Conservation (phyloP, 2,329 filamentous ascomycete species). For the Ophiostoma perfectum region DNA sequence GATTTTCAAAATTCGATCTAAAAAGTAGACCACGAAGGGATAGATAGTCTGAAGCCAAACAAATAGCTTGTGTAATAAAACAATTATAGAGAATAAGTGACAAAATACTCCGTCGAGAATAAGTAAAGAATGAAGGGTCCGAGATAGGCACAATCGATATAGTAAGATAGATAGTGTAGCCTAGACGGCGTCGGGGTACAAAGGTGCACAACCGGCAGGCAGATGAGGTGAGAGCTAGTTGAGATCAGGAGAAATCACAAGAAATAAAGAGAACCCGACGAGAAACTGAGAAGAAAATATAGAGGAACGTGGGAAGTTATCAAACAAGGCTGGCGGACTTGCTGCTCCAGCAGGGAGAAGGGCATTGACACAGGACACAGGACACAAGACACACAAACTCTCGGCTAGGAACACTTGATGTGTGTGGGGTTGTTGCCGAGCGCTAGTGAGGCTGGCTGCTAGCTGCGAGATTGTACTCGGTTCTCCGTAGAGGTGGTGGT, state of each 20-base stretch:
- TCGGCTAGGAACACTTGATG: not conserved
- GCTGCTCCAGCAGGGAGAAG: not conserved
- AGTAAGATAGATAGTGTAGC: not conserved
- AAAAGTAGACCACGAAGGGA: not conserved
- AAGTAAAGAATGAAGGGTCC: slow-evolving; percentile 16
- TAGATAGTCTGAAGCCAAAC: not conserved
- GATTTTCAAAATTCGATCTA: not conserved
- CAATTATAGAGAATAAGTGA: not conserved
- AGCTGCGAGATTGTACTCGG: not conserved
- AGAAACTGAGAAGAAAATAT: not conserved
- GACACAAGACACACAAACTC: not conserved
- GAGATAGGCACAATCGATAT: slow-evolving; percentile 20
- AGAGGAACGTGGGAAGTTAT: too few relatives aligned
- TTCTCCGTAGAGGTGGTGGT: not conserved
- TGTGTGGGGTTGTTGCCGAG: not conserved
- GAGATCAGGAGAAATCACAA: not conserved
- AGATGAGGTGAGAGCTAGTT: not conserved
- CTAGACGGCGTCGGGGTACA: not conserved
- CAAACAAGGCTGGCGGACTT: too few relatives aligned
- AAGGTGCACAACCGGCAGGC: slow-evolving; percentile 2
- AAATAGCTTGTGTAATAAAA: slow-evolving; percentile 1
- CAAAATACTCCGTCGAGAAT: slow-evolving; percentile 10
- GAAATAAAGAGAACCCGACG: not conserved
- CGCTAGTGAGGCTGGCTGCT: not conserved
- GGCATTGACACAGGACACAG: not conserved